Evolutionary conservation across 768 basidiomycete species (phyloP), one percentile per base, ranked within the genome.

Genomic region (Tricholomella constricta): DNA sequence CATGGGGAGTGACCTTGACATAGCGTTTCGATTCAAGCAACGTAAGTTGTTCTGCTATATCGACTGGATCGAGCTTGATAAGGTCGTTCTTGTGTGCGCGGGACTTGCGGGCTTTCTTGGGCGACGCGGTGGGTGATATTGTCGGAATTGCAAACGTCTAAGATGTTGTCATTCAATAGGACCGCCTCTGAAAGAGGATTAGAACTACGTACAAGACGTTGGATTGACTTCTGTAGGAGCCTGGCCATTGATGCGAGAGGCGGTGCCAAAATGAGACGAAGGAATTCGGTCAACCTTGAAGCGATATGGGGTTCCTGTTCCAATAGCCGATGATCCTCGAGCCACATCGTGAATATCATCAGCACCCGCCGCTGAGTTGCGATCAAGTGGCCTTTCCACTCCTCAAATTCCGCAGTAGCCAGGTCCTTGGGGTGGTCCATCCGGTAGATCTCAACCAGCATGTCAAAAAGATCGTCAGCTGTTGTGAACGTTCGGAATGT

Each of bases 401-500:
- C 83, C 12, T 75, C 73, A 27, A 80, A 70, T 61, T 92, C 82
- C 1, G 70, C 68, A 6, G 73, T 74, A 4, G 69, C 74, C 19
- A 90, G 62, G 8, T 71, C 72, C 31, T 81, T 78, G 9, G 82
- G 79, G 34, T 67, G 70, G 34, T 77, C 72, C 64, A 83, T 78
- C 50, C 79, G 70, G 69, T 85, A 94, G 14, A 82, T 78, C 34
- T 82, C 78, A 15, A 85, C 70, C 26, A 95, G 80, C 45, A 83
- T 70, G 26, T 89, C 84, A 58, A 93, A 85, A 2, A 95, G 69
- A 36, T 78, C 72, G 36, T 84, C 79, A 2, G 89, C 80, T 6
- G 82, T 82, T 22, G 83, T 85, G 65, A 95, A 93, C 0, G 90
- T 88, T 48, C 85, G 79, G 72, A 90, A 92, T 14, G 92, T 94